These are phyloP conservation scores for Fusarium armeniacum DNA, from an alignment of 2,329 filamentous ascomycete species.

Conservation along the genomic window DNA sequence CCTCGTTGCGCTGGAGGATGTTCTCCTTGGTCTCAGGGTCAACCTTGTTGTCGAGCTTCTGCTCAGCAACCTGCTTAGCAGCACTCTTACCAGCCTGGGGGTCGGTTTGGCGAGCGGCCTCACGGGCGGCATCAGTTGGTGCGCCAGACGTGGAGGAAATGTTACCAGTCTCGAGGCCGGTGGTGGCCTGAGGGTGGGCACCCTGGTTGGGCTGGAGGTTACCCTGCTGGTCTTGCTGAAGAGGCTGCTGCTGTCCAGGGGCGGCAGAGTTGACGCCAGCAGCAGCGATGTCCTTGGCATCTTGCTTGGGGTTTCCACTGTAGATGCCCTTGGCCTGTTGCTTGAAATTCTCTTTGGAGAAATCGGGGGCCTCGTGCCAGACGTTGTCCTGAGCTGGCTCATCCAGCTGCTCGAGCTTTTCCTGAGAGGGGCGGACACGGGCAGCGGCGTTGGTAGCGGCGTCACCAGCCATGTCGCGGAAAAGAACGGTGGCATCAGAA, in stretches of 20 bases:
- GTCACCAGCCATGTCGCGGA: constrained; percentile 93
- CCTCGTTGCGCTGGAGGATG: constrained; percentile 59
- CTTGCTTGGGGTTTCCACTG: constrained; percentile 67
- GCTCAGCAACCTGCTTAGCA: constrained; percentile 63
- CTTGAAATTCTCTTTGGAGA: constrained; percentile 78
- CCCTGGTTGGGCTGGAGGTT: constrained; percentile 16
- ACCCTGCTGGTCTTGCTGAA: constrained; percentile 31
- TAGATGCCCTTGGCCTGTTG: constrained; percentile 75
- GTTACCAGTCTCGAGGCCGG: constrained; percentile 42
- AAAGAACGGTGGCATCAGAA: constrained; percentile 79
- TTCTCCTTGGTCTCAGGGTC: constrained; percentile 74
- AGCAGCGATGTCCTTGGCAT: constrained; percentile 71
- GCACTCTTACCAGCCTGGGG: constrained; percentile 53
- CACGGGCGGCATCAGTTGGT: constrained; percentile 25
- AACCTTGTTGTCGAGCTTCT: constrained; percentile 72
- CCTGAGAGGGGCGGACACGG: constrained; percentile 81
- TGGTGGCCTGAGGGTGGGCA: constrained; percentile 63
- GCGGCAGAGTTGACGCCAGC: constrained; percentile 70
- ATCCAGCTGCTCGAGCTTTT: constrained; percentile 83
- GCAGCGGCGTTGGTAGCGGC: constrained; percentile 83
- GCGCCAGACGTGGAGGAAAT: constrained; percentile 12
- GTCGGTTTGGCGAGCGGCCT: constrained; percentile 59
- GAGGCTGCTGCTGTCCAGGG: constrained; percentile 54
- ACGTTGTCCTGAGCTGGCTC: constrained; percentile 88
- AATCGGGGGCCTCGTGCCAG: constrained; percentile 89